phyloP scores from a whole-genome alignment of 2,329 filamentous ascomycete species.

The Scolecobasidium constrictum region DNA sequence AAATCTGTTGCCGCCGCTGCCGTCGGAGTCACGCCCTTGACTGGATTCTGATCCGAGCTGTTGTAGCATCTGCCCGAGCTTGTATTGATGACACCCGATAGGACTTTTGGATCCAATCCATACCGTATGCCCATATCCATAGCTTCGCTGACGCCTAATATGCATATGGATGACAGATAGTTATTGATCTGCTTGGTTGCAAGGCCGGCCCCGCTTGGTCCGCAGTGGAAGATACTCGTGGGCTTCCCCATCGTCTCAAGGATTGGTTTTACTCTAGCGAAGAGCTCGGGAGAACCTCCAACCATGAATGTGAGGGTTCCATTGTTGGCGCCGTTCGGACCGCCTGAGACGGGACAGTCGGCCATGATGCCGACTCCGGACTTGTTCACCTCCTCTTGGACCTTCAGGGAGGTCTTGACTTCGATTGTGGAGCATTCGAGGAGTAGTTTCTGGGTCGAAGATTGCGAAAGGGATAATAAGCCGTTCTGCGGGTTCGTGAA shows the following conservation, averaged over 20 bases:
- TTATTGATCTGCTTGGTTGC: conserved; percentile 22
- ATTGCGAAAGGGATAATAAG: too few relatives aligned
- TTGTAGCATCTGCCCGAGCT: conserved; percentile 19
- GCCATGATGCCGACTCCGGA: too few relatives aligned
- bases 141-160: conserved; percentile 17
- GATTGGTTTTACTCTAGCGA: conserved; percentile 10
- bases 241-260: conserved; percentile 17
- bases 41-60: conserved; percentile 18
- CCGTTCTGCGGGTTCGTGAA: too few relatives aligned
- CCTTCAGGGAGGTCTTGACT: too few relatives aligned
- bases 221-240: conserved; percentile 20
- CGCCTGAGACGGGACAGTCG: conserved; percentile 28
- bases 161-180: conserved; percentile 18
- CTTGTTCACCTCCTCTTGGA: too few relatives aligned
- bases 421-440: too few relatives aligned
- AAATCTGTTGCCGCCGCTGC: conserved; percentile 27
- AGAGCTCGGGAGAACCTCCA: conserved; percentile 15
- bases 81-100: conserved; percentile 19
- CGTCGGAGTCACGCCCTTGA: conserved; percentile 23
- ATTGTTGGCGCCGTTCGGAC: conserved; percentile 23
- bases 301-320: conserved; percentile 28
- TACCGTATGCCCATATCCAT: conserved; percentile 20
- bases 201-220: conserved; percentile 18
- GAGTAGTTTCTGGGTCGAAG: too few relatives aligned
- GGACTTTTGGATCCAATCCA: conserved; percentile 17